phyloP scores from a whole-genome alignment of 441 rosid species.

The Raphanus hybrid region DNA sequence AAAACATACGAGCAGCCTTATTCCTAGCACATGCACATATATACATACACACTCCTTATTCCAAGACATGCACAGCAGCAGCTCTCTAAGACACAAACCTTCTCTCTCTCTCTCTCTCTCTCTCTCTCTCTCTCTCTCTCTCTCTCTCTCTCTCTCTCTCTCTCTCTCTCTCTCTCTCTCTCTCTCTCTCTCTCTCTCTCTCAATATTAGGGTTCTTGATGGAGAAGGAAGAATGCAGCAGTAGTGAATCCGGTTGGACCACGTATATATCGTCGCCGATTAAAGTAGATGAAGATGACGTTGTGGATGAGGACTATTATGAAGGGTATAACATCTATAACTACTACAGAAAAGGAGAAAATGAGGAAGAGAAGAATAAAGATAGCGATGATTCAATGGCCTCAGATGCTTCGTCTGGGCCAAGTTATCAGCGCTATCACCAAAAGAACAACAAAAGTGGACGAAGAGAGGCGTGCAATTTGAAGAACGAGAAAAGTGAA shows the following conservation, averaged over 20 bases:
- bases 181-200: not conserved
- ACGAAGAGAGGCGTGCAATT: slow-evolving; percentile 8
- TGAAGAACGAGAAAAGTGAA: slow-evolving; percentile 38
- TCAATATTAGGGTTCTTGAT: slow-evolving; percentile 40
- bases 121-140: not conserved
- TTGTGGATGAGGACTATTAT: slow-evolving; percentile 41
- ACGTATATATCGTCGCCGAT: slow-evolving; percentile 74
- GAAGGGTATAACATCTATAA: slow-evolving; percentile 32
- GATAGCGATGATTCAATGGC: slow-evolving; percentile 90
- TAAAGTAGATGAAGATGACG: slow-evolving; percentile 56
- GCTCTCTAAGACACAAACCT: slow-evolving; percentile 16
- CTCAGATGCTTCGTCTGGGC: slow-evolving; percentile 88
- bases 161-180: not conserved
- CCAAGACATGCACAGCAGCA: slow-evolving; percentile 29
- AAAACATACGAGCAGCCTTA: slow-evolving; percentile 39
- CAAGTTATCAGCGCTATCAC: slow-evolving; percentile 43
- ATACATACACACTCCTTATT: slow-evolving; percentile 21
- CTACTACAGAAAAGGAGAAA: slow-evolving; percentile 31
- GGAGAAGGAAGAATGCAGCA: slow-evolving; percentile 74
- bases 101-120: not conserved
- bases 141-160: not conserved
- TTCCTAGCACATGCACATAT: slow-evolving; percentile 39
- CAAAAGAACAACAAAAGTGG: slow-evolving; percentile 36
- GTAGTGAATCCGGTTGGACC: slow-evolving; percentile 98
- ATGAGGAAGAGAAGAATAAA: slow-evolving; percentile 42